Percentiles rank a stretch among this genome's conserved stretches.
These are phyloP conservation scores for Cutaneotrichosporon cutaneum DNA, from an alignment of 1,284 basidiomycete genomes.

Conservation along the genomic window DNA sequence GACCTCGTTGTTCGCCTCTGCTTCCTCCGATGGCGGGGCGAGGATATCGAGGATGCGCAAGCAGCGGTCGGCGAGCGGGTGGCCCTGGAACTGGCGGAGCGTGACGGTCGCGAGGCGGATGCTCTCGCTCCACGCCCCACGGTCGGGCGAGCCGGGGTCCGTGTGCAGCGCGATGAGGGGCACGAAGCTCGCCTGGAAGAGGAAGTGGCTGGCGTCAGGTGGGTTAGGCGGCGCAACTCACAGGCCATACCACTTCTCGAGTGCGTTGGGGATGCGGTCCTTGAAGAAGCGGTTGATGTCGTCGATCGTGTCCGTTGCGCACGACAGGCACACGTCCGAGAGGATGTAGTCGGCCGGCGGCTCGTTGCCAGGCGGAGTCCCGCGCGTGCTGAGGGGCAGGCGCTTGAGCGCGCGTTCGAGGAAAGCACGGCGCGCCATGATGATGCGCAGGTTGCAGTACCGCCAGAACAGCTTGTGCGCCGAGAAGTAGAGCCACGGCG, in stretches of 20 bases:
- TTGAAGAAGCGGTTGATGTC: conserved; percentile 29
- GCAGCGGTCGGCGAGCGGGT: conserved; percentile 27
- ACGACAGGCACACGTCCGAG: conserved; percentile 19
- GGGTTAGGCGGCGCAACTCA: conserved; percentile 14
- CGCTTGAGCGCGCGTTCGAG: conserved; percentile 27
- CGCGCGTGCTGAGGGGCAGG: conserved; percentile 11
- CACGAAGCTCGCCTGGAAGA: conserved; percentile 32
- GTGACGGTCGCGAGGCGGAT: conserved; percentile 23
- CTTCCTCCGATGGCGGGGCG: conserved; percentile 15
- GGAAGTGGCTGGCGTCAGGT: conserved; percentile 27
- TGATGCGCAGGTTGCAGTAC: conserved; percentile 32
- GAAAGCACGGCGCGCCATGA: conserved; percentile 26
- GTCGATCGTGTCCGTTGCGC: conserved; percentile 26
- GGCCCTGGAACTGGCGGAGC: conserved; percentile 13
- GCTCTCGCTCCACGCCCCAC: conserved; percentile 18
- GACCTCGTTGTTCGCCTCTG: conserved; percentile 5
- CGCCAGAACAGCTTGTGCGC: conserved; percentile 33
- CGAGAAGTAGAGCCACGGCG: conserved; percentile 29
- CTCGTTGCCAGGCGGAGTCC: not conserved
- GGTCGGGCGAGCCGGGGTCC: conserved; percentile 16
- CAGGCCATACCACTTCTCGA: conserved; percentile 34
- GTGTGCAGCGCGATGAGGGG: conserved; percentile 31
- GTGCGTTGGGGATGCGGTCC: conserved; percentile 13
- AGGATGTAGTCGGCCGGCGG: conserved; percentile 17
- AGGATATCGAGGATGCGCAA: conserved; percentile 24